A percentile compares a stretch with the other conserved stretches of the same genome.
These are phyloP conservation scores for Wallacemonas sp. DNA, from an alignment of 208 protist genomes.

Conservation along the genomic window DNA sequence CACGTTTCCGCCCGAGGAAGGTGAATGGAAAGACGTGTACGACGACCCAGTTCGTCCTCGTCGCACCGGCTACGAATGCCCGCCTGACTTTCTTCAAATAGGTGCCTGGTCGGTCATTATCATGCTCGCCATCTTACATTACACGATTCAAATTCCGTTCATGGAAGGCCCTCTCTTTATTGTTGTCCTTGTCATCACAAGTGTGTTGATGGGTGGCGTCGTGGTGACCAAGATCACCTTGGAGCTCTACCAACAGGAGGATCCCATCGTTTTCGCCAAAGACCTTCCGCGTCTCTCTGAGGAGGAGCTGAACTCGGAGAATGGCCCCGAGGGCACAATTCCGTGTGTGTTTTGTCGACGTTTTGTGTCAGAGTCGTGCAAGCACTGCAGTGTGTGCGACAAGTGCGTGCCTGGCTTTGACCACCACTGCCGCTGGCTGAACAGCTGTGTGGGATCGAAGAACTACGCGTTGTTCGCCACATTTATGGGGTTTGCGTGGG, in stretches of 20 bases:
- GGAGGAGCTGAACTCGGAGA: slow-evolving; percentile 45
- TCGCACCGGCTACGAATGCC: slow-evolving; percentile 72
- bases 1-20: slow-evolving; percentile 31
- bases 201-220: slow-evolving; percentile 30
- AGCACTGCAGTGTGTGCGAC: slow-evolving; percentile 90
- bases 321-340: slow-evolving; percentile 39
- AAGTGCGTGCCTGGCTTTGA: slow-evolving; percentile 92
- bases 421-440: slow-evolving; percentile 93
- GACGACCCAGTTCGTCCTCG: slow-evolving; percentile 81
- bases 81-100: slow-evolving; percentile 72
- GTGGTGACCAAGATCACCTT: slow-evolving; percentile 61
- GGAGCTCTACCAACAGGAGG: slow-evolving; percentile 68
- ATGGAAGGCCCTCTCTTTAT: slow-evolving; percentile 43
- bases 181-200: slow-evolving; percentile 45
- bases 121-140: slow-evolving; percentile 50
- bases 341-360: slow-evolving; percentile 84
- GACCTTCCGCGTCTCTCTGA: slow-evolving; percentile 55
- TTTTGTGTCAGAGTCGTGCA: slow-evolving; percentile 70
- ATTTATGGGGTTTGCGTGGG: slow-evolving; percentile 71
- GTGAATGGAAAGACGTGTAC: slow-evolving; percentile 80
- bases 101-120: slow-evolving; percentile 64
- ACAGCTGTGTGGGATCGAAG: slow-evolving; percentile 76
- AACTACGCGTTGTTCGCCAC: slow-evolving; percentile 82
- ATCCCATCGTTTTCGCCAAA: slow-evolving; percentile 61
- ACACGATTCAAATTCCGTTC: slow-evolving; percentile 66